Percentiles rank a stretch among this genome's conserved stretches.
Evolutionary conservation across 345 rosid species (phyloP).

Genomic region (Gossypioides kirkii): DNA sequence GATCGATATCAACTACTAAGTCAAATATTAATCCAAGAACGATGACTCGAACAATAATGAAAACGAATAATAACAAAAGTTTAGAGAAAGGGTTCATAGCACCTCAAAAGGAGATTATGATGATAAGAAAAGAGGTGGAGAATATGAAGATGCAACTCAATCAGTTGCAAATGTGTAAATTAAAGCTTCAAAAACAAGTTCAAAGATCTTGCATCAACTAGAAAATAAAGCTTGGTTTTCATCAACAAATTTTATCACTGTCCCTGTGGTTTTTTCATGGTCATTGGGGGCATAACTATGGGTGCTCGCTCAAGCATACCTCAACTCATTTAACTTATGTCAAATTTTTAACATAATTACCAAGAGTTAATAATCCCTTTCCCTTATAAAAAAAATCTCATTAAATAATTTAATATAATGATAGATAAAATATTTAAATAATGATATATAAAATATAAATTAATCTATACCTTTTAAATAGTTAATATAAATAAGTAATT

Average conservation of each 20-base stretch:
- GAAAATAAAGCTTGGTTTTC: not conserved
- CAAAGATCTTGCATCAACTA: conserved; percentile 20
- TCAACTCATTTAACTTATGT: too few relatives aligned
- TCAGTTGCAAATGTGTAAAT: conserved; percentile 41
- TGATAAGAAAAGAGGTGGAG: conserved; percentile 50
- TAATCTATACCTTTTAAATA: too few relatives aligned
- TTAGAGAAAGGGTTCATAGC: conserved; percentile 18
- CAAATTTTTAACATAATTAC: too few relatives aligned
- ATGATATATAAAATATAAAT: too few relatives aligned
- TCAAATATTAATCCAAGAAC: conserved; percentile 24
- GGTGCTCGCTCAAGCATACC: too few relatives aligned
- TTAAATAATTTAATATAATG: too few relatives aligned
- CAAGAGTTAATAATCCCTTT: too few relatives aligned
- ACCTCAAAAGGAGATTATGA: conserved; percentile 31
- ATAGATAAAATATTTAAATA: too few relatives aligned
- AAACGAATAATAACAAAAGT: conserved; percentile 13
- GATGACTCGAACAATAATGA: conserved; percentile 24
- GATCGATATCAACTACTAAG: conserved; percentile 25
- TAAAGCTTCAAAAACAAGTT: conserved; percentile 39
- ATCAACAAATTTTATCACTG: not conserved
- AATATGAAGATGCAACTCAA: conserved; percentile 45
- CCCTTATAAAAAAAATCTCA: too few relatives aligned
- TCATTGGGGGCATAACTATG: not conserved
- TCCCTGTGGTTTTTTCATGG: too few relatives aligned
- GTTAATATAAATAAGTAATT: too few relatives aligned